Evolutionary conservation across 169 alveolate species (phyloP).

Genomic region (Sarcocystis neurona): DNA sequence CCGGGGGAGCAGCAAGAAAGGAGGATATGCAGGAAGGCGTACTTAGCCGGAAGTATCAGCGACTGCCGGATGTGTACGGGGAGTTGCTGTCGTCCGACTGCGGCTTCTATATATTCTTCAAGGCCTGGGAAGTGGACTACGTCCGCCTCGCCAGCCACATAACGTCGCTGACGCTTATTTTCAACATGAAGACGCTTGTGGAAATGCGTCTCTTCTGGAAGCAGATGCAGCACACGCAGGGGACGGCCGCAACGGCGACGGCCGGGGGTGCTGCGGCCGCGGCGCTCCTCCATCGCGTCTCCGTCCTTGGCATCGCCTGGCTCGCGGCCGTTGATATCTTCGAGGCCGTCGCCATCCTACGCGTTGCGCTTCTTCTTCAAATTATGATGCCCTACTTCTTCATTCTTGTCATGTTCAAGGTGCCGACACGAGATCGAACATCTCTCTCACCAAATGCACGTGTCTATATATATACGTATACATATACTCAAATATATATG

Average conservation of each 20-base stretch:
- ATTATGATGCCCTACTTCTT: constrained; percentile 5
- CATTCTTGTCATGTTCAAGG: constrained; percentile 37
- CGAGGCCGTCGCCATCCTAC: constrained; percentile 24
- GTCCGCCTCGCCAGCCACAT: constrained; percentile 42
- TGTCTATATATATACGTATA: too few relatives aligned
- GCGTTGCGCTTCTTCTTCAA: constrained; percentile 10
- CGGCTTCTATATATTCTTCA: constrained; percentile 40
- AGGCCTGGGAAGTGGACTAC: constrained; percentile 65
- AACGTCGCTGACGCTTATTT: constrained; percentile 56
- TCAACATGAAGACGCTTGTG: constrained; percentile 65
- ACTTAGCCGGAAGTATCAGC: too few relatives aligned
- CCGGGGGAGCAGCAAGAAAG: background rate
- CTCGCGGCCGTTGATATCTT: constrained; percentile 13
- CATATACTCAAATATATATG: too few relatives aligned
- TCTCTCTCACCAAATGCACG: too few relatives aligned
- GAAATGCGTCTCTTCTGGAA: constrained; percentile 67
- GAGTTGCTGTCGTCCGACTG: constrained; percentile 63
- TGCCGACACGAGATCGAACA: too few relatives aligned
- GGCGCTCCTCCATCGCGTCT: constrained; percentile 32
- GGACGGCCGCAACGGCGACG: background rate
- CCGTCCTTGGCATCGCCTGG: constrained; percentile 15
- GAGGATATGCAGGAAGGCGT: background rate
- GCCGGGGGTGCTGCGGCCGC: constrained; percentile 10
- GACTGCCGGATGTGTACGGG: constrained; percentile 62
- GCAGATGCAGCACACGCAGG: constrained; percentile 55